phyloP scores from a whole-genome alignment of 371 early-diverging fungal genomes.

The Lichtheimia ramosa region DNA sequence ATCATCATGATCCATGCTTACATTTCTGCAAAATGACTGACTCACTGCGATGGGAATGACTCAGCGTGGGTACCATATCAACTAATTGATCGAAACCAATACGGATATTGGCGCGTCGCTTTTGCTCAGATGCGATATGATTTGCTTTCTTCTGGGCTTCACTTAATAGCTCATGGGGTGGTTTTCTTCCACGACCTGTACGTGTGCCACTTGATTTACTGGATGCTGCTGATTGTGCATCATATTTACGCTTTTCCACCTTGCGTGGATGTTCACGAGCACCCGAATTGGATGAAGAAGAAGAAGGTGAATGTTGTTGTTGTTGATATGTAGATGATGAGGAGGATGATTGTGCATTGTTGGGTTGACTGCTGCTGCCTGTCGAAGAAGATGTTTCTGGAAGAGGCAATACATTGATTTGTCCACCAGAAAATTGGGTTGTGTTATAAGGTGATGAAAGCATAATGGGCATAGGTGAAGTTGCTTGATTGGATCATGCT shows the following conservation, averaged over 20 bases:
- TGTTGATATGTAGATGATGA: neutral
- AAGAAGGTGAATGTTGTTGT: too few species aligned
- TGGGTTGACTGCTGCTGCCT: neutral
- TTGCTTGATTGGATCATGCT: constrained; percentile 1
- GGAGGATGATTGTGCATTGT: neutral
- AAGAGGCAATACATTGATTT: constrained; percentile 10
- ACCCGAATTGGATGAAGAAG: constrained; percentile 10
- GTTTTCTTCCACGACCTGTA: constrained; percentile 20
- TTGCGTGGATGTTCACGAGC: constrained; percentile 10
- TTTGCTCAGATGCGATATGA: constrained; percentile 88
- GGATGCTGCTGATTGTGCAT: constrained; percentile 4
- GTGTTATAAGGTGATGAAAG: constrained; percentile 22
- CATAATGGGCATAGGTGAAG: constrained; percentile 22
- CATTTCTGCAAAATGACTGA: constrained; percentile 52
- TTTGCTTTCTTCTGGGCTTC: constrained; percentile 86
- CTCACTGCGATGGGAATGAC: constrained; percentile 50
- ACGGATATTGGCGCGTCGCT: constrained; percentile 78
- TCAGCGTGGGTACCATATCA: constrained; percentile 71
- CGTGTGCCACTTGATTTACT: neutral
- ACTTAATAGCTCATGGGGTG: constrained; percentile 65
- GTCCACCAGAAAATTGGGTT: constrained; percentile 6
- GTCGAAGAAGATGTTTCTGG: constrained; percentile 10
- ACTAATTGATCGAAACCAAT: constrained; percentile 75
- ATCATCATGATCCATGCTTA: constrained; percentile 13
- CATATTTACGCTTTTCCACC: constrained; percentile 15